Evolutionary conservation across 345 rosid species (phyloP).

Genomic region (Atalantia buxifolia): DNA sequence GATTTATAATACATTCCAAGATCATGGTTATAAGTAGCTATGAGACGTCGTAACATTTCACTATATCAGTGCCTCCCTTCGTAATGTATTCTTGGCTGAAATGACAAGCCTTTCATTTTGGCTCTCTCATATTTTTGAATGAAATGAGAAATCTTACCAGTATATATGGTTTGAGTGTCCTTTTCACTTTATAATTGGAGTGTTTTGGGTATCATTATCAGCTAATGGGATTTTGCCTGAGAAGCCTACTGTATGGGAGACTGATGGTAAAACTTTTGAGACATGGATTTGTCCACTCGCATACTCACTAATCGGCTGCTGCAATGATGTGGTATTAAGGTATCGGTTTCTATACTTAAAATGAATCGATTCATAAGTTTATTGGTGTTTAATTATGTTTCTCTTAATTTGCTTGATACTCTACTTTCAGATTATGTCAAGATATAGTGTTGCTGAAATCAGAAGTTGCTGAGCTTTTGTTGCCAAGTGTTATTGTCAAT

Average conservation of each 20-base stretch:
- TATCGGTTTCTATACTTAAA: constrained; percentile 17
- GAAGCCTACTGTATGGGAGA: constrained; percentile 71
- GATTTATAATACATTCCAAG: not conserved
- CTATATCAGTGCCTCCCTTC: not conserved
- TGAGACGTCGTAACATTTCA: not conserved
- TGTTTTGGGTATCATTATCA: constrained; percentile 21
- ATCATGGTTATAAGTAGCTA: not conserved
- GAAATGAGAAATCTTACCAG: not conserved
- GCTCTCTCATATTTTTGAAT: not conserved
- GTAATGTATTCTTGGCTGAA: too few species aligned
- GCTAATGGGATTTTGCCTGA: constrained; percentile 62
- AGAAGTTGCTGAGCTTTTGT: constrained; percentile 86
- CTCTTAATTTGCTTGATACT: constrained; percentile 11
- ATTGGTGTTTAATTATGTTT: constrained; percentile 6
- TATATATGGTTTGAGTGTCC: constrained; percentile 6
- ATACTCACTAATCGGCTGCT: constrained; percentile 62
- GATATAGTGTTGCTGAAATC: constrained; percentile 74
- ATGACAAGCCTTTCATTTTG: too few species aligned
- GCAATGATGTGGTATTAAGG: constrained; percentile 81
- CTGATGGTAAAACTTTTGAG: constrained; percentile 67
- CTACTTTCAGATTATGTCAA: constrained; percentile 72
- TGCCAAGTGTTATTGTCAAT: constrained; percentile 72
- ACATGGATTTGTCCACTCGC: constrained; percentile 90
- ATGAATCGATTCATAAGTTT: constrained; percentile 8
- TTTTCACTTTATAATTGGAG: constrained; percentile 9